Conservation (phyloP, 2,329 filamentous ascomycete species). For the Hymenoscyphus scutula region DNA sequence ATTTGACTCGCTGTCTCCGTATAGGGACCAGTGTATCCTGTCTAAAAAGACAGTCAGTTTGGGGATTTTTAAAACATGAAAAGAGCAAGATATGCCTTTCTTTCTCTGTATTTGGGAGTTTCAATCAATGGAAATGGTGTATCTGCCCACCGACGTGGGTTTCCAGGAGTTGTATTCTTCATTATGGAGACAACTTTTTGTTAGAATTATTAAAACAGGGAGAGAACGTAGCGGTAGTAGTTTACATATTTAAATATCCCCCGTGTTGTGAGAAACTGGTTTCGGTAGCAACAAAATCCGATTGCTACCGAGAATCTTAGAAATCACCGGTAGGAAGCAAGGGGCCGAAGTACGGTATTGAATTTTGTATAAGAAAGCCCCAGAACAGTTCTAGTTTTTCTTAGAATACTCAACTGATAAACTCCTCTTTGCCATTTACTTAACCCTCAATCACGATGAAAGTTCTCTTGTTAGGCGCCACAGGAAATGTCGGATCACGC, state of each 20-base stretch:
- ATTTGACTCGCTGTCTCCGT: slow-evolving; percentile 59
- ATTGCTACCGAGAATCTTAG: slow-evolving; percentile 12
- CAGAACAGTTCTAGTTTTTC: too few species aligned
- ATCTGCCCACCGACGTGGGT: slow-evolving; percentile 16
- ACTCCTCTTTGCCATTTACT: slow-evolving; percentile 6
- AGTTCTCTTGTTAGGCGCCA: slow-evolving; percentile 42
- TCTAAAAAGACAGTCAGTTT: slow-evolving; percentile 3
- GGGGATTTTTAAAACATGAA: not conserved
- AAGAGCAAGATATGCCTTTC: slow-evolving; percentile 9
- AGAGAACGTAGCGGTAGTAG: not conserved
- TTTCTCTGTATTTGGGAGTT: slow-evolving; percentile 15
- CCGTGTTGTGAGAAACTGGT: slow-evolving; percentile 8
- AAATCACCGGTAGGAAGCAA: not conserved
- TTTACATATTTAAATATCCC: slow-evolving; percentile 12
- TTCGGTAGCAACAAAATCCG: slow-evolving; percentile 13
- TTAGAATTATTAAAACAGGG: not conserved
- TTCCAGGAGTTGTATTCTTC: slow-evolving; percentile 7
- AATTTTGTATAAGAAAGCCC: too few species aligned
- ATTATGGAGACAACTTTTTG: slow-evolving; percentile 3
- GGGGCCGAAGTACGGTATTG: too few species aligned
- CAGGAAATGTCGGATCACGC: slow-evolving; percentile 40
- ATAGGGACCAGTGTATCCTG: slow-evolving; percentile 42
- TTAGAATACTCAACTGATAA: not conserved
- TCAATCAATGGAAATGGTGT: slow-evolving; percentile 17
- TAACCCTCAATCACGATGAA: slow-evolving; percentile 34